Evolutionary conservation across 352 stramenopile genomes (phyloP), one percentile per base, ranked within the genome.

Genomic region (Phytophthora crassamura): DNA sequence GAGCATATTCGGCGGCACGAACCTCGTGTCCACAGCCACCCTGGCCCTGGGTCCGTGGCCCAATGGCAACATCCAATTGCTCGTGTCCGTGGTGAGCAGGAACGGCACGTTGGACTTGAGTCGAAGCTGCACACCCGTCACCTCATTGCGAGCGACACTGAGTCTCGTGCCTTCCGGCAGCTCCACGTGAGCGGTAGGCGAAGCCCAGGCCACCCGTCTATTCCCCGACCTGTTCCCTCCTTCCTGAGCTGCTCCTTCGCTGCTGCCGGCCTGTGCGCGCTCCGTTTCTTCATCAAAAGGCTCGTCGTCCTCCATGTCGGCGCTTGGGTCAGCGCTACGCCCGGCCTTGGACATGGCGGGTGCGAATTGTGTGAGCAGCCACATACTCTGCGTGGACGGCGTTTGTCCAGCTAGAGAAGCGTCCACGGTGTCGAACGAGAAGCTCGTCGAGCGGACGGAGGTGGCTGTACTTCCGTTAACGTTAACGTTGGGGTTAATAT

Each of bases 1-100:
- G 14, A 93, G 36, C 30, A 67, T 40, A 47, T 78, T 22, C 5
- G 78, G 78, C 1, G 84, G 82, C 1, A 89, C 64, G 25, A 89
- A 91, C 20, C 78, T 60, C 34, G 69, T 78, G 33, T 90, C 79
- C 2, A 88, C 69, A 11, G 71, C 68, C 4, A 93, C 77, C 14
- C 84, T 63, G 2, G 79, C 82, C n/a, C 84, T 70, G 2, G 79
- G 82, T 12, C 78, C 67, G 47, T 93, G 84, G 2, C 84, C 84
- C 9, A 80, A 69, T 3, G 84, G 54, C 22, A 77, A 20, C 56
- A 90, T 63, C 82, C 82, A 91, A 52, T 91, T 89, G 39, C 72
- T 68, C 14, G 55, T 69, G 38, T 90, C 80, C 0, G 78, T 89
- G 2, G 72, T 72, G 10, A 89, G 22, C 20, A 83, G 33, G 48